Evolutionary conservation across 2,329 filamentous ascomycete species (phyloP).

Genomic region (Cytospora piceae): DNA sequence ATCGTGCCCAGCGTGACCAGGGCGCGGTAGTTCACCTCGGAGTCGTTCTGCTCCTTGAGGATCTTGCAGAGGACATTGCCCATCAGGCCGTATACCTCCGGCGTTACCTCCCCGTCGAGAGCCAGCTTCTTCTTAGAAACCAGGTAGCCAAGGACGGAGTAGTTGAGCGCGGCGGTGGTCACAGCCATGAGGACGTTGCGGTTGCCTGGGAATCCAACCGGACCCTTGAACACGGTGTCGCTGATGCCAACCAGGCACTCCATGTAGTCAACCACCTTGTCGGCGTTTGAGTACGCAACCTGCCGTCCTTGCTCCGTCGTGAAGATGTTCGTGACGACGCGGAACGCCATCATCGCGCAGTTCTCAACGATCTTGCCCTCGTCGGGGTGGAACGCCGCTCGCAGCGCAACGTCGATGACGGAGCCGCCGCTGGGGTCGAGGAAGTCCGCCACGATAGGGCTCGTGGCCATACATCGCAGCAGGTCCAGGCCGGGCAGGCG

Average conservation of each 20-base stretch:
- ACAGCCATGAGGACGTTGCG: constrained; percentile 82
- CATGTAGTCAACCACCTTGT: constrained; percentile 65
- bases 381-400: constrained; percentile 42
- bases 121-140: constrained; percentile 47
- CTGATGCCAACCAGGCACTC: constrained; percentile 61
- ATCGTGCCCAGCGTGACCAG: constrained; percentile 85
- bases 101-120: constrained; percentile 43
- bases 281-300: constrained; percentile 61
- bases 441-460: constrained; percentile 67
- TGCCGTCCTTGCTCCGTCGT: constrained; percentile 71
- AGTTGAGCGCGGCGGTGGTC: constrained; percentile 83
- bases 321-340: constrained; percentile 84
- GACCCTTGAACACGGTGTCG: constrained; percentile 49
- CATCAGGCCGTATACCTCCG: constrained; percentile 48
- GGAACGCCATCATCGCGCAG: constrained; percentile 83
- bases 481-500: constrained; percentile 86
- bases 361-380: constrained; percentile 70
- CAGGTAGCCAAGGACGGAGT: constrained; percentile 69
- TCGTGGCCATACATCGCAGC: constrained; percentile 77
- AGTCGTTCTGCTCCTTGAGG: constrained; percentile 69
- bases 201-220: constrained; percentile 60
- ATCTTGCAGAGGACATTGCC: constrained; percentile 63
- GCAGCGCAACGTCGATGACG: constrained; percentile 60
- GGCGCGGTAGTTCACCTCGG: constrained; percentile 80
- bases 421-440: constrained; percentile 56